Percentiles rank a stretch among this genome's conserved stretches.
phyloP scores from a whole-genome alignment of 2,329 filamentous ascomycete species.

The Penicillium glabrum region DNA sequence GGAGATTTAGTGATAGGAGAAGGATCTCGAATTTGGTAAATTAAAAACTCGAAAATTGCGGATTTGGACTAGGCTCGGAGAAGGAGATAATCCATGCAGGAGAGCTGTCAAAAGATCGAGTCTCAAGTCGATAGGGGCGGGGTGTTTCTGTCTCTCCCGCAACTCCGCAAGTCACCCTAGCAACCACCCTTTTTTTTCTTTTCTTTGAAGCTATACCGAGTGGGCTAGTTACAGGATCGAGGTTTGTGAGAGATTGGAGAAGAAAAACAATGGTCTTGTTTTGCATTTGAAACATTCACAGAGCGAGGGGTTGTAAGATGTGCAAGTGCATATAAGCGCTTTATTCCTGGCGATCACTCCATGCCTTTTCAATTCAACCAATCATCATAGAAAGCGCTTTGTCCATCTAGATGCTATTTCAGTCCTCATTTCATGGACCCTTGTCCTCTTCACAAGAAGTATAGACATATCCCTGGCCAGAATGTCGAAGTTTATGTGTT shows the following conservation, averaged over 20 bases:
- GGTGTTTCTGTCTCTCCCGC: constrained; percentile 3
- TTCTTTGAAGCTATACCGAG: neutral
- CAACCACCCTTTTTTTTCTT: constrained; percentile 6
- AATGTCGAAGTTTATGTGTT: neutral
- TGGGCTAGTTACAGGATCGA: neutral
- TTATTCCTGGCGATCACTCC: neutral
- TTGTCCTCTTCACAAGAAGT: neutral
- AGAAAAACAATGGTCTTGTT: neutral
- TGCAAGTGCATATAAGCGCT: neutral
- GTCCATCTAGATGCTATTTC: neutral
- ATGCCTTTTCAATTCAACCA: neutral
- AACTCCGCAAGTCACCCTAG: constrained; percentile 14
- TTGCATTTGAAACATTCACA: neutral
- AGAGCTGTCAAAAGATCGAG: constrained; percentile 1
- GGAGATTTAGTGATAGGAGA: neutral
- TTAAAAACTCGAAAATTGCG: neutral
- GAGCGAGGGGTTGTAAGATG: neutral
- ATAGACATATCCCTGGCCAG: neutral
- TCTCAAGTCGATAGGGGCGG: constrained; percentile 8
- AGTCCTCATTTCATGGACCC: neutral
- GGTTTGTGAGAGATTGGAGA: neutral
- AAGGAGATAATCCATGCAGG: neutral
- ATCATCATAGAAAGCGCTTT: neutral
- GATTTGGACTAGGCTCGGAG: constrained; percentile 8
- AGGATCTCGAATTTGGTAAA: constrained; percentile 2